phyloP scores from a whole-genome alignment of 2,329 filamentous ascomycete species.

The Trichoderma harzianum region DNA sequence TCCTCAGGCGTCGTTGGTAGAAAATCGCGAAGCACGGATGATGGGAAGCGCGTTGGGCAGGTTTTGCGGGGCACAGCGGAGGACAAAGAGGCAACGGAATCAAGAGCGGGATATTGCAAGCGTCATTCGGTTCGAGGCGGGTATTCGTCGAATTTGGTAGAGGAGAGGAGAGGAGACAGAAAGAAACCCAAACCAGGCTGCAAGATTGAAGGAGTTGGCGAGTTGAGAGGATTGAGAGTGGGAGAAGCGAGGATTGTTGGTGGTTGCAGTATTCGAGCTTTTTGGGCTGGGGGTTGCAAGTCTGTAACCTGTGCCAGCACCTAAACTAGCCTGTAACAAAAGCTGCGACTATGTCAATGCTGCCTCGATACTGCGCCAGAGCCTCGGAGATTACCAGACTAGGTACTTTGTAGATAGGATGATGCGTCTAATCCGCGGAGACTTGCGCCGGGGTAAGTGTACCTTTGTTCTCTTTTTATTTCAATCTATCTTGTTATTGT shows the following conservation, averaged over 20 bases:
- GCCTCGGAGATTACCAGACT: background rate
- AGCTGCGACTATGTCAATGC: background rate
- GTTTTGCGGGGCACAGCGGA: background rate
- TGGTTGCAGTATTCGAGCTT: background rate
- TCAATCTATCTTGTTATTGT: background rate
- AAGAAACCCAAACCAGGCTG: background rate
- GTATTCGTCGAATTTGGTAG: background rate
- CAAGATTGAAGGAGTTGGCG: background rate
- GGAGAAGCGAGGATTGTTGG: background rate
- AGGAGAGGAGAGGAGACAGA: background rate
- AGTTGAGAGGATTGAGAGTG: background rate
- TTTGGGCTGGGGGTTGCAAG: background rate
- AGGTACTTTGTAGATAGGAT: background rate
- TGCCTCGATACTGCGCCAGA: background rate
- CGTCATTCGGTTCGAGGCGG: background rate
- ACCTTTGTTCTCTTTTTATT: background rate
- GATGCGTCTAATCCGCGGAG: background rate
- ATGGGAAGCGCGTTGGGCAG: constrained; percentile 14
- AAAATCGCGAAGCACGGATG: background rate
- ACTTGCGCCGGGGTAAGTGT: background rate
- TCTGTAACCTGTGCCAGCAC: background rate
- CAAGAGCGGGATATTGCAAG: background rate
- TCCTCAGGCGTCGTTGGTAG: background rate
- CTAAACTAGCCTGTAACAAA: background rate
- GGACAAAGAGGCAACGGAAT: background rate